phyloP scores from a whole-genome alignment of 129 eudicot species.

The Daucus carota region DNA sequence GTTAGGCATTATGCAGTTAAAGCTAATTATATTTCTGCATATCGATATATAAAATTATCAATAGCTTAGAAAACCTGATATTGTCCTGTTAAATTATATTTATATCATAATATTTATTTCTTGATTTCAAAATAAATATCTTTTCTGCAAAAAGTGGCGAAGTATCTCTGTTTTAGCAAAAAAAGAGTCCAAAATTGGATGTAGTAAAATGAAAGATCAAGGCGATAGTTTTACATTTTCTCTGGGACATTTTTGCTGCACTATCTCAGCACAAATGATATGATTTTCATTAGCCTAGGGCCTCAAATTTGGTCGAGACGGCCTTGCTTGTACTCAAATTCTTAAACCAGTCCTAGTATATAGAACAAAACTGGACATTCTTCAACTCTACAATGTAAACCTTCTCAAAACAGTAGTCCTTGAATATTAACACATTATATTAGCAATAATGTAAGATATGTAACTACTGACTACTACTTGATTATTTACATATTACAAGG shows the following conservation, averaged over 20 bases:
- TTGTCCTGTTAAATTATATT: too few relatives aligned
- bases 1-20: neutral
- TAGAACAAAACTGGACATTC: neutral
- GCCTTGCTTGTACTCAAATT: neutral
- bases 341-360: neutral
- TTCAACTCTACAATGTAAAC: neutral
- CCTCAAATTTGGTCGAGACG: neutral
- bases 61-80: too few relatives aligned
- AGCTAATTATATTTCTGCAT: neutral
- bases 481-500: neutral
- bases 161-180: too few relatives aligned
- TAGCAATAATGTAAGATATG: neutral
- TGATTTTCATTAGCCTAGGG: neutral
- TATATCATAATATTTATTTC: too few relatives aligned
- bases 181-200: too few relatives aligned
- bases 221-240: neutral
- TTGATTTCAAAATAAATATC: too few relatives aligned
- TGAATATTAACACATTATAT: neutral
- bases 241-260: neutral
- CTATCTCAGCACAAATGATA: neutral
- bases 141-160: too few relatives aligned
- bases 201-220: neutral
- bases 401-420: neutral
- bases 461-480: neutral
- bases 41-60: too few relatives aligned